Evolutionary conservation across 73 alveolate species (phyloP).

Genomic region (Stentor roeselii): DNA sequence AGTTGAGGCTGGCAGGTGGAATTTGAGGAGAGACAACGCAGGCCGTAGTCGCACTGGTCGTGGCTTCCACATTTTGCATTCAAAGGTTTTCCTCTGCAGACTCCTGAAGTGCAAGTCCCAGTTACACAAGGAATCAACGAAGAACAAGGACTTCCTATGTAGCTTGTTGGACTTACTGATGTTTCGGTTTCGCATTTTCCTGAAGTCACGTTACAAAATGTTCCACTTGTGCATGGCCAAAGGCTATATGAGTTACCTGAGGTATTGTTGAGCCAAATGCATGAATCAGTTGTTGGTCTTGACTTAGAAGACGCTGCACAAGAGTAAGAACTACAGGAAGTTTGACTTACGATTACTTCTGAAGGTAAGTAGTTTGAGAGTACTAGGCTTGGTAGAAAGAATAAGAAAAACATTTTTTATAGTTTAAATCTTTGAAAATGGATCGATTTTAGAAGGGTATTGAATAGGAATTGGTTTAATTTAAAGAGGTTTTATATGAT

Average conservation of each 20-base stretch:
- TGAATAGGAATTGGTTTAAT: too few relatives aligned
- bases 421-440: neutral
- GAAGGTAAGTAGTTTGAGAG: neutral
- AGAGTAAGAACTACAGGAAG: neutral
- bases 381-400: neutral
- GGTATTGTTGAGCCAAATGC: neutral
- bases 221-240: neutral
- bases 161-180: too few relatives aligned
- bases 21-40: neutral
- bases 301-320: neutral
- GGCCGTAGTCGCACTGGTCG: neutral
- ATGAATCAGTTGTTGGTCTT: neutral
- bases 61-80: neutral
- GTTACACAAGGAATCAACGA: neutral
- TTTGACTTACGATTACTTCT: neutral
- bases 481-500: too few relatives aligned
- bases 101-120: neutral
- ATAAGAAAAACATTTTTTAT: neutral
- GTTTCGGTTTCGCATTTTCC: neutral
- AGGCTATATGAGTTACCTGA: neutral
- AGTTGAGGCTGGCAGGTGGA: neutral
- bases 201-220: neutral
- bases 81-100: neutral
- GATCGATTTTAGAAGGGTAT: neutral
- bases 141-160: neutral